Base-by-base conservation (phyloP, 176 grass and related monocot genomes). In the Ensete glaucum region DNA sequence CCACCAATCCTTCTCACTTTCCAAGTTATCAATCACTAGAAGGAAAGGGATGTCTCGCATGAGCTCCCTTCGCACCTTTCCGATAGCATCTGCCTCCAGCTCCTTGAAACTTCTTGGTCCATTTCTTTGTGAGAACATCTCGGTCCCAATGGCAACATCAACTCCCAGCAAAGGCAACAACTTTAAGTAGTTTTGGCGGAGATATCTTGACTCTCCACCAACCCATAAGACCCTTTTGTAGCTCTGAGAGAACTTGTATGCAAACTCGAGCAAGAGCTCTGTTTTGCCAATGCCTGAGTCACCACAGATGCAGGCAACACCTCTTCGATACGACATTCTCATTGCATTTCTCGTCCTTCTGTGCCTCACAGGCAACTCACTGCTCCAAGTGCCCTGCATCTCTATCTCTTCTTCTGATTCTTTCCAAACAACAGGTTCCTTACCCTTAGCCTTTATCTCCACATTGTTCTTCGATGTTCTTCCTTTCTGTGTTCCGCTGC, bases 151-250 rank as follows among this genome's bases (percentile, higher is more conserved):
- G 60, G 80, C 66, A 29, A 87, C 75, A 50, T 64, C 54, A 7
- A 88, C 16, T 72, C 83, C 85, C 15, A 95, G 52, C 24, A 50
- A 72, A 57, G 78, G 76, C 34, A 80, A 68, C 53, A 90, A 82
- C 15, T 80, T 82, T 80, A 95, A 85, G 20, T 86, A 95, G 64
- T 82, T 85, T 67, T 86, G 77, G 0, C 85, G 80, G 0, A 95
- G 50, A 66, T 84, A 94, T 27, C 85, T 83, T 8, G 64, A 53
- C 80, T 90, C 91, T 9, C 87, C 91, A 10, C 79, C 50, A 21
- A 90, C 78, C 91, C 87, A 94, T 3, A 90, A 69, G 0, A 90
- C 80, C 74, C 56, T 72, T 68, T 94, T 94, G 78, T 94, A 90
- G 50, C 79, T 78, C 59, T 86, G 88, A 17, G 50, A 50, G 81